Evolutionary conservation across 2,329 filamentous ascomycete species (phyloP).

Genomic region (Aspergillus neoniger): DNA sequence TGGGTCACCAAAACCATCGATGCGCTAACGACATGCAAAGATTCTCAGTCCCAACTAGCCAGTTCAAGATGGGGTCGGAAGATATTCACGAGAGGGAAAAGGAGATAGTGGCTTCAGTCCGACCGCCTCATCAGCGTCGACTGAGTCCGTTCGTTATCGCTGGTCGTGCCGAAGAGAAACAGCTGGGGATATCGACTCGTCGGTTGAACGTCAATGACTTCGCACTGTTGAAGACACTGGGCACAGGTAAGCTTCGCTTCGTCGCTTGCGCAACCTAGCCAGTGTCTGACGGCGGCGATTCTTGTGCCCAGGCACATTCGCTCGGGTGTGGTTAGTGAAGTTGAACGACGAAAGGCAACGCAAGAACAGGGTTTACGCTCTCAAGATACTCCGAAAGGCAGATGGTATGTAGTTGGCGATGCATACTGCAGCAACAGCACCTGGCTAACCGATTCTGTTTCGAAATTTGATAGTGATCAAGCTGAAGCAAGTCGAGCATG

Average conservation of each 20-base stretch:
- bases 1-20: constrained; percentile 44
- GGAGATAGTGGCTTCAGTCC: constrained; percentile 31
- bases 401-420: constrained; percentile 42
- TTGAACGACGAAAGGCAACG: constrained; percentile 41
- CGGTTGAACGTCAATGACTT: constrained; percentile 48
- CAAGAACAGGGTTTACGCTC: constrained; percentile 47
- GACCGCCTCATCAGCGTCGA: constrained; percentile 32
- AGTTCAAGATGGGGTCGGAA: constrained; percentile 20
- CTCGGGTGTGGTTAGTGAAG: constrained; percentile 52
- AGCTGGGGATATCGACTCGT: constrained; percentile 40
- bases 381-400: constrained; percentile 54
- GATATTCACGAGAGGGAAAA: constrained; percentile 34
- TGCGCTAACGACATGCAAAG: constrained; percentile 32
- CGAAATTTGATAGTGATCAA: constrained; percentile 49
- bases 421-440: constrained; percentile 12
- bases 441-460: constrained; percentile 4
- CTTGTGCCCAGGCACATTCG: constrained; percentile 49
- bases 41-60: constrained; percentile 22
- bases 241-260: constrained; percentile 45
- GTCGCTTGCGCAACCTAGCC: constrained; percentile 7
- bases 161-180: constrained; percentile 40
- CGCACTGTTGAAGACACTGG: constrained; percentile 50
- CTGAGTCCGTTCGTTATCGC: constrained; percentile 42
- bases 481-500: constrained; percentile 69
- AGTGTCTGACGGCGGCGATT: constrained; percentile 20